Conservation (phyloP, 2,329 filamentous ascomycete species). For the Stagonosporopsis chrysanthemi region DNA sequence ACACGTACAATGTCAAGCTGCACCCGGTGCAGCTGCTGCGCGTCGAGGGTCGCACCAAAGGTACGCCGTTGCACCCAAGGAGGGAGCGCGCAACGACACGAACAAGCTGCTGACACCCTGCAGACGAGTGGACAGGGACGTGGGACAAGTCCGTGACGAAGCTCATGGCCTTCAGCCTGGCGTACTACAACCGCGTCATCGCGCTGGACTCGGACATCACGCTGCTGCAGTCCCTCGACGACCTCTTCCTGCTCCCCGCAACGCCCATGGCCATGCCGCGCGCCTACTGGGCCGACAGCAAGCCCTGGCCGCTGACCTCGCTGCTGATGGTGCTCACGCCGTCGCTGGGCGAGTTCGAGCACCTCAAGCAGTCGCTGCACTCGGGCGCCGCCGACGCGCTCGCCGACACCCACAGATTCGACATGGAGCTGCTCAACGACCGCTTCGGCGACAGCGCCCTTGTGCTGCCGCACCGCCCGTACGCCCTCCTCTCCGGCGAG, state of each 20-base stretch:
- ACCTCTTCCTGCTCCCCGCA: conserved; percentile 71
- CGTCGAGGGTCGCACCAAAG: conserved; percentile 44
- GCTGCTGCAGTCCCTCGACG: conserved; percentile 70
- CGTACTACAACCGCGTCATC: conserved; percentile 66
- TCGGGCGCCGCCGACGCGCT: conserved; percentile 38
- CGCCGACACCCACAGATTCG: conserved; percentile 56
- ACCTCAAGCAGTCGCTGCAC: conserved; percentile 42
- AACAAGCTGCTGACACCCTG: conserved; percentile 25
- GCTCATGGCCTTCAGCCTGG: conserved; percentile 72
- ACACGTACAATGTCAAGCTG: conserved; percentile 59
- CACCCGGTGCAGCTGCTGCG: conserved; percentile 55
- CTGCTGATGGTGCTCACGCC: conserved; percentile 70
- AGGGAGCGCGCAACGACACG: not conserved
- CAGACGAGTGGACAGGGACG: conserved; percentile 52
- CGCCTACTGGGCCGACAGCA: conserved; percentile 72
- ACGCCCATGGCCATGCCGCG: conserved; percentile 71
- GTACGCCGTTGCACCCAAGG: conserved; percentile 26
- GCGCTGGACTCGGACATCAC: conserved; percentile 70
- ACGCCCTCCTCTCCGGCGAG: conserved; percentile 68
- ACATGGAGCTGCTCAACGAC: conserved; percentile 73
- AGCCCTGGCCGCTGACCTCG: conserved; percentile 63
- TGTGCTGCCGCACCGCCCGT: conserved; percentile 69
- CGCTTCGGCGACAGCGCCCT: conserved; percentile 66
- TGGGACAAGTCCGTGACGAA: conserved; percentile 74
- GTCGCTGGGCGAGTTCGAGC: conserved; percentile 58